Evolutionary conservation across 495 filamentous ascomycete species (phyloP).

Genomic region (Penicillium mononematosum): DNA sequence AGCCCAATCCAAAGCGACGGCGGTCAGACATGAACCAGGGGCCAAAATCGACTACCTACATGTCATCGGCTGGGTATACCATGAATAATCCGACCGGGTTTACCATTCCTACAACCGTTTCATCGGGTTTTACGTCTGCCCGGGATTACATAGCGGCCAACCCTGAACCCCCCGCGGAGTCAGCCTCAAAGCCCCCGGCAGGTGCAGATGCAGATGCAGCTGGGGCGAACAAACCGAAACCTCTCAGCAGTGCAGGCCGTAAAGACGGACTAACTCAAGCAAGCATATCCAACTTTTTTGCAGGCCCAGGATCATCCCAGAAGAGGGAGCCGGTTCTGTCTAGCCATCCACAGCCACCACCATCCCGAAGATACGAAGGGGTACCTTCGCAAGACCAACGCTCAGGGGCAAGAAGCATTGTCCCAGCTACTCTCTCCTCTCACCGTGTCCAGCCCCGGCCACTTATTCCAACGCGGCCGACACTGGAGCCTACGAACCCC

Average conservation of each 20-base stretch:
- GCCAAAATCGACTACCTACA: conserved; percentile 24
- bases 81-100: conserved; percentile 34
- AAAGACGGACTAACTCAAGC: conserved; percentile 39
- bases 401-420: conserved; percentile 5
- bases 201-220: conserved; percentile 6
- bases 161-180: conserved; percentile 13
- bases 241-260: conserved; percentile 13
- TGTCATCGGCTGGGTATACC: conserved; percentile 27
- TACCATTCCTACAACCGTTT: conserved; percentile 38
- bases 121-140: conserved; percentile 43
- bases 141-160: conserved; percentile 39
- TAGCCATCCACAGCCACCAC: conserved; percentile 18
- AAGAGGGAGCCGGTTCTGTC: conserved; percentile 17
- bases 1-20: conserved; percentile 37
- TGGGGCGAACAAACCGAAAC: conserved; percentile 21
- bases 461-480: conserved; percentile 37
- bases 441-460: conserved; percentile 43
- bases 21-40: conserved; percentile 30
- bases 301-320: conserved; percentile 23
- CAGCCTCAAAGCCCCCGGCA: conserved; percentile 6
- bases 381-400: conserved; percentile 9
- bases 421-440: conserved; percentile 30
- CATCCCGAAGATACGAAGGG: conserved; percentile 16
- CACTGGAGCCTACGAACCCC: conserved; percentile 37
- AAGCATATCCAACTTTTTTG: conserved; percentile 43